Conservation (phyloP, 768 basidiomycete species). For the Tylopilus intermedius region DNA sequence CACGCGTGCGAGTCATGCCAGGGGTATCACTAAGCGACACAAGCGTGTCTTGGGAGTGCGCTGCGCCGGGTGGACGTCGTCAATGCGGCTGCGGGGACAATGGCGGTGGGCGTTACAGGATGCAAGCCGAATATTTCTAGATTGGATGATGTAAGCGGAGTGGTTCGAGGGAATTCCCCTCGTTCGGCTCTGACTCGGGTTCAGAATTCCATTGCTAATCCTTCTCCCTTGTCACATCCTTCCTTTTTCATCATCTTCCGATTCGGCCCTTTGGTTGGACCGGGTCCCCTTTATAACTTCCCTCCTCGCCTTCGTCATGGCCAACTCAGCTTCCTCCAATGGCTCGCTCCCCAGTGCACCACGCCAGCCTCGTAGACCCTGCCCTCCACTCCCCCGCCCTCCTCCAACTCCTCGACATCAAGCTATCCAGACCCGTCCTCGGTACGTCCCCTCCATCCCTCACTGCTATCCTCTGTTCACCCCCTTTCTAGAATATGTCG, state of each 20-base stretch:
- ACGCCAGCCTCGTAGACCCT: constrained; percentile 57
- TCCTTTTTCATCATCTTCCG: constrained; percentile 29
- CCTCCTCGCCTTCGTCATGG: constrained; percentile 10
- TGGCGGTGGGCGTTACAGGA: too few species aligned
- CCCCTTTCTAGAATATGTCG: constrained; percentile 53
- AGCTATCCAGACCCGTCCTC: constrained; percentile 56
- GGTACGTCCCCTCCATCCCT: constrained; percentile 41
- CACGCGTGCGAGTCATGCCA: not conserved
- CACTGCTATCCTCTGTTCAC: not conserved
- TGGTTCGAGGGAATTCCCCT: not conserved
- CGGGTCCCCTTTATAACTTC: constrained; percentile 31
- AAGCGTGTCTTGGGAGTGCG: not conserved
- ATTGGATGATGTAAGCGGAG: constrained; percentile 7
- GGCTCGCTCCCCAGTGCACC: constrained; percentile 36
- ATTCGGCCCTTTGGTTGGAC: constrained; percentile 31
- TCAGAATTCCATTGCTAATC: constrained; percentile 26
- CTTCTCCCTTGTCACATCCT: constrained; percentile 15
- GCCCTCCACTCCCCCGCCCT: constrained; percentile 59
- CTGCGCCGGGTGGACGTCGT: not conserved
- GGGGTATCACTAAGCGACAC: not conserved
- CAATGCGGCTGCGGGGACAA: not conserved
- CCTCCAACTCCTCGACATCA: constrained; percentile 62
- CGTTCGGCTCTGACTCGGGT: constrained; percentile 22
- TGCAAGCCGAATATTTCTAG: not conserved
- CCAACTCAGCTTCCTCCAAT: constrained; percentile 11